These are phyloP conservation scores for Cornus kousa DNA, from an alignment of 148 eudicot species.

Conservation along the genomic window DNA sequence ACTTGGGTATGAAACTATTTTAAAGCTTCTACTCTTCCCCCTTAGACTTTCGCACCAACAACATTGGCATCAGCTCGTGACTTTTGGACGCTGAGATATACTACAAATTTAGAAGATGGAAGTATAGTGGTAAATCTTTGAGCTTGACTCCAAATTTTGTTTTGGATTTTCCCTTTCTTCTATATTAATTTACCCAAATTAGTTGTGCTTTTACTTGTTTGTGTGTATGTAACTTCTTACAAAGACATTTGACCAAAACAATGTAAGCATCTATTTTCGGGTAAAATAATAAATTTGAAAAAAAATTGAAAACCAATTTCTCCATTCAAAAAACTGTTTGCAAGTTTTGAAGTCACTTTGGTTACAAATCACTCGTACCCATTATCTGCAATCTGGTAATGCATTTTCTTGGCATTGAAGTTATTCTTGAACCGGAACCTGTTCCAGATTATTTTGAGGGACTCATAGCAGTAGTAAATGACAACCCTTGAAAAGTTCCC, in stretches of 20 bases:
- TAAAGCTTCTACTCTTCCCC: conserved; percentile 1
- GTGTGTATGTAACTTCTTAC: background rate
- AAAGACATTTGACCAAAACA: background rate
- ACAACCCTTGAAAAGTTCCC: background rate
- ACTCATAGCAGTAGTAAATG: background rate
- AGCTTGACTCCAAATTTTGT: background rate
- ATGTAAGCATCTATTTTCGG: background rate
- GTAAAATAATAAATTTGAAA: too few relatives aligned
- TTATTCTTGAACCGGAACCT: too few relatives aligned
- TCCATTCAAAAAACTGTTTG: background rate
- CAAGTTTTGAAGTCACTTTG: background rate
- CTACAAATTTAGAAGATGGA: conserved; percentile 58
- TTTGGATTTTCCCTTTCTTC: background rate
- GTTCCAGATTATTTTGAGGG: background rate
- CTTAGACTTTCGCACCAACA: conserved; percentile 58
- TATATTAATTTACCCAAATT: background rate
- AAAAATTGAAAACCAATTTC: background rate
- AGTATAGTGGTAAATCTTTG: conserved; percentile 53
- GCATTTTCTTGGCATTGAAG: background rate
- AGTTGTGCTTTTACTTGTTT: background rate
- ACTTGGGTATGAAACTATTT: background rate
- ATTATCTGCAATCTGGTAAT: background rate
- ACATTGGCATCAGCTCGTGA: conserved; percentile 66
- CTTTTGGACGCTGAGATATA: conserved; percentile 68
- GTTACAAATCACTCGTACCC: background rate